Base-by-base conservation (phyloP, 2,329 filamentous ascomycete genomes). In the Myriosclerotinia scirpicola region DNA sequence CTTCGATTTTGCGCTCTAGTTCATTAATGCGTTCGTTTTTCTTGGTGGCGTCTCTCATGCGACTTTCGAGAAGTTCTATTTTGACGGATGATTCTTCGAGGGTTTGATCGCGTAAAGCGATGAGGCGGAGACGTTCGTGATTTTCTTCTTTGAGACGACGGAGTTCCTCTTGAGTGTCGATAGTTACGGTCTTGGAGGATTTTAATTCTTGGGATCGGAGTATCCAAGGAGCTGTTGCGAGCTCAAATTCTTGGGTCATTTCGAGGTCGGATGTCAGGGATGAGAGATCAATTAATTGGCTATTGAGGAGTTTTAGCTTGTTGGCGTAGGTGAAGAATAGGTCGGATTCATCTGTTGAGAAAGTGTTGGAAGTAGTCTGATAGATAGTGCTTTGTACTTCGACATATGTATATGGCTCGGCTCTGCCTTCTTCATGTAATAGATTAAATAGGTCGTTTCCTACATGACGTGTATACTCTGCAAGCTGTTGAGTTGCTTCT, bases 41-140 rank as follows among this genome's bases (percentile, higher is more conserved):
- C 76, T 90, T 87, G 70, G 88, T 87, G 7, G 91, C 91, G 75
- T 96, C 93, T 67, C 89, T 87, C 88, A 95, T 93, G 67, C 92
- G 85, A 9, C 91, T 91, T 77, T 96, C 91, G 48, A 98, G 87
- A 52, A 95, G 91, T 78, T 97, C 94, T 72, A 97, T 96, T 78
- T 95, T 93, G 72, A 97, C 90, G n/a, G 89, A 86, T 34, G 91
- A 85, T 67, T 96, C 94, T 77, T 96, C 93, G 63, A 96, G 86
- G 46, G 89, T 88, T 76, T 93, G 91, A 71, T 97, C 92, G 69
- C 89, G 88, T 70, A 89, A 84, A 1, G 89, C 87, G 67, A 92
- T 84, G 4, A 85, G 83, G 65, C 89, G 87, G 4, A 91, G 89
- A 26, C 90, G 88, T 74, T 94, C 91, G 71, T 89, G 87, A 71